These are phyloP conservation scores for Hypocrella siamensis DNA, from an alignment of 2,329 filamentous ascomycete species.

Conservation along the genomic window DNA sequence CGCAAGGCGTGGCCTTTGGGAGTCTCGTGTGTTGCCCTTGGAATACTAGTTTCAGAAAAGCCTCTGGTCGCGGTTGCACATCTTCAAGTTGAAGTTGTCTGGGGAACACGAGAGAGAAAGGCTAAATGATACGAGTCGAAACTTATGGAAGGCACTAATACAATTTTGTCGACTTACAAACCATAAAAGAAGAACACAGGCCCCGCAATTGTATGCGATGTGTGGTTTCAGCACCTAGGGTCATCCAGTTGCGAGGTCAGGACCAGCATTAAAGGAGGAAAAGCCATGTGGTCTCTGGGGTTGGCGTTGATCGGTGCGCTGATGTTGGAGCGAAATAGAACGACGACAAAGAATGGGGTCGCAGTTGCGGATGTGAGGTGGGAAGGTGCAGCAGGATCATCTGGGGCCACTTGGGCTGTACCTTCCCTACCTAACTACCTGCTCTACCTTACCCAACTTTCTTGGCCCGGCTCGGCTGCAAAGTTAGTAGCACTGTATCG, in stretches of 20 bases:
- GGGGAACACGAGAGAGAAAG: not conserved
- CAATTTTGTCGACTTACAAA: slow-evolving; percentile 3
- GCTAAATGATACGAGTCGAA: not conserved
- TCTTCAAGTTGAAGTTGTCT: not conserved
- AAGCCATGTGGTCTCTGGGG: slow-evolving; percentile 5
- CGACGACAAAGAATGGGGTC: slow-evolving; percentile 10
- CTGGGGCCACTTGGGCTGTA: too few relatives aligned
- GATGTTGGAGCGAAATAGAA: slow-evolving; percentile 10
- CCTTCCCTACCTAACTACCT: too few relatives aligned
- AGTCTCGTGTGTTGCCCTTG: not conserved
- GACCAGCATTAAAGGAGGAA: slow-evolving; percentile 1
- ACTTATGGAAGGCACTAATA: slow-evolving; percentile 6
- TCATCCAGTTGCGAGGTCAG: not conserved
- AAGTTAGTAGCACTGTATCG: too few relatives aligned
- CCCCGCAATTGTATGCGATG: not conserved
- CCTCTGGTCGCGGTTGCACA: too few relatives aligned
- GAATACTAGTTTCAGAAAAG: too few relatives aligned
- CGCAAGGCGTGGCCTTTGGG: too few relatives aligned
- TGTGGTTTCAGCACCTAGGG: slow-evolving; percentile 1
- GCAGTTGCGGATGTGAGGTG: slow-evolving; percentile 9
- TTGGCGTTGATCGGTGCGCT: slow-evolving; percentile 7
- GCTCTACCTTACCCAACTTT: too few relatives aligned
- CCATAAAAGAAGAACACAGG: slow-evolving; percentile 1
- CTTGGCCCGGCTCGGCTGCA: slow-evolving; percentile 2
- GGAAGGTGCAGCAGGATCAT: slow-evolving; percentile 10